Percentiles rank a stretch among this genome's conserved stretches.
Evolutionary conservation across 192 early-diverging fungal species (phyloP).

Genomic region (Funneliformis mosseae): DNA sequence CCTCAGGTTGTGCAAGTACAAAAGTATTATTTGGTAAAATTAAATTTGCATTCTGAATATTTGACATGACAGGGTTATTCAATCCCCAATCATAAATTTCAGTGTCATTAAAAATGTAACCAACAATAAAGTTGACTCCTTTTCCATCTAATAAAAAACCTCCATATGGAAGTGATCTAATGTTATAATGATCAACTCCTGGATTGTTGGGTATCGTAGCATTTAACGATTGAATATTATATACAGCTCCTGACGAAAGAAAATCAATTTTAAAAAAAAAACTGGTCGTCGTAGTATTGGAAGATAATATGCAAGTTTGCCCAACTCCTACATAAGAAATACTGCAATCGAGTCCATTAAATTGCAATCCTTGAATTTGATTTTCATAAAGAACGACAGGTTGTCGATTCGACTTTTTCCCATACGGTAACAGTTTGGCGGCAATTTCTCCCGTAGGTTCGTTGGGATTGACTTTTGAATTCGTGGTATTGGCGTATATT

Average conservation of each 20-base stretch:
- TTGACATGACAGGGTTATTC: neutral
- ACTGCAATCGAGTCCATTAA: no score
- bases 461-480: neutral
- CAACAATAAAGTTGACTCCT: neutral
- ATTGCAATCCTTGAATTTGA: no score
- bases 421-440: no score
- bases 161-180: neutral
- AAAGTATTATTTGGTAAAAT: neutral
- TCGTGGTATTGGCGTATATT: neutral
- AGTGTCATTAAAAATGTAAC: neutral
- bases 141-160: neutral
- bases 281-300: neutral
- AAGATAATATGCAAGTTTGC: neutral
- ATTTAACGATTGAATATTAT: neutral
- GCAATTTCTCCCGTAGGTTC: neutral
- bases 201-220: neutral
- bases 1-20: neutral
- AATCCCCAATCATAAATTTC: neutral
- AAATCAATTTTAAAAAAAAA: neutral
- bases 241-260: neutral
- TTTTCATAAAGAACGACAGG: no score
- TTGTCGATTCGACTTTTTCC: no score
- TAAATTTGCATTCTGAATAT: neutral
- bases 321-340: no score
- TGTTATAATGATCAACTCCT: neutral